Evolutionary conservation across 106 monocot species (phyloP).

Genomic region (Acanthochlamys bracteata): DNA sequence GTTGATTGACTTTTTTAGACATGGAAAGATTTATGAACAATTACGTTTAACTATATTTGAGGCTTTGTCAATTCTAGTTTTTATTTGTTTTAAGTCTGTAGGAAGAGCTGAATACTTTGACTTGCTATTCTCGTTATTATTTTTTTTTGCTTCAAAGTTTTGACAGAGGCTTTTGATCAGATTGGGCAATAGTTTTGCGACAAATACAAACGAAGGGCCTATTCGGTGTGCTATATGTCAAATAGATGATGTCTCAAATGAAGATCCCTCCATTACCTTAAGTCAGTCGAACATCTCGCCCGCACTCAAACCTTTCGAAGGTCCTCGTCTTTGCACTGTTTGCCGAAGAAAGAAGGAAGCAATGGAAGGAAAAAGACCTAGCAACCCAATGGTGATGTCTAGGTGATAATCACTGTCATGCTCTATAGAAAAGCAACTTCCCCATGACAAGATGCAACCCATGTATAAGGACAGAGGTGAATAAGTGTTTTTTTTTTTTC

Average conservation of each 20-base stretch:
- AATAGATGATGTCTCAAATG: constrained; percentile 14
- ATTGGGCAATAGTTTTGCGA: constrained; percentile 9
- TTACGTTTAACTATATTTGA: too few relatives aligned
- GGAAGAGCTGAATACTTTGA: neutral
- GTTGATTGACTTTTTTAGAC: too few relatives aligned
- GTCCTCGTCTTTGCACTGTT: constrained; percentile 59
- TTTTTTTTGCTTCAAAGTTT: neutral
- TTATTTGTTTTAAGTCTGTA: too few relatives aligned
- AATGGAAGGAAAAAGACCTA: constrained; percentile 57
- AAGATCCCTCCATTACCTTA: constrained; percentile 4
- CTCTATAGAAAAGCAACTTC: neutral
- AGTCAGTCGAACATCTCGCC: constrained; percentile 11
- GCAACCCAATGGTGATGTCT: neutral
- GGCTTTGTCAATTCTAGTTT: too few relatives aligned
- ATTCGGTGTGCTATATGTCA: constrained; percentile 37
- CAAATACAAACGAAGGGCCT: constrained; percentile 6
- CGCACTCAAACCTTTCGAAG: constrained; percentile 28
- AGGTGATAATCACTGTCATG: constrained; percentile 6
- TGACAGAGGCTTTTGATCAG: constrained; percentile 7
- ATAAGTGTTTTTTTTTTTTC: constrained; percentile 19
- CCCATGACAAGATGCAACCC: neutral
- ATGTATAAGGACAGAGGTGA: constrained; percentile 14
- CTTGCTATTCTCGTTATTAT: neutral
- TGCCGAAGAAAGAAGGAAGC: constrained; percentile 72
- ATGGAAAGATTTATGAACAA: too few relatives aligned